Conservation (phyloP, 352 stramenopile species). For the Phytopythium chamaehyphon region DNA sequence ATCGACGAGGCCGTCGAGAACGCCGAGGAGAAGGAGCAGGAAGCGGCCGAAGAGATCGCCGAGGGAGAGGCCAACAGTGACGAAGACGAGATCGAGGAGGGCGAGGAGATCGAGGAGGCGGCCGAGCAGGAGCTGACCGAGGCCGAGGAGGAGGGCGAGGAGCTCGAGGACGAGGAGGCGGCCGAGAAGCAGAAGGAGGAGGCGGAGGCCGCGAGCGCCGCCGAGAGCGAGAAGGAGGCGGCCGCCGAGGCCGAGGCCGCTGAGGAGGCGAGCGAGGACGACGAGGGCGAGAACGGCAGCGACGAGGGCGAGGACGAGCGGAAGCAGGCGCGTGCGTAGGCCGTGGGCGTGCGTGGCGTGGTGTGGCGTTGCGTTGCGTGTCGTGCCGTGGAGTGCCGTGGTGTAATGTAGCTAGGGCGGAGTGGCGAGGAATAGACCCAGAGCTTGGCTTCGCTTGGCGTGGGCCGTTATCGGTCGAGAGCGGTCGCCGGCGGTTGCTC, state of each 20-base stretch:
- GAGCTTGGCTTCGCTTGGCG: too few species aligned
- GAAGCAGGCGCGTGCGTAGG: not conserved
- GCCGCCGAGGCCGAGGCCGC: not conserved
- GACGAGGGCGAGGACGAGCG: conserved; percentile 2
- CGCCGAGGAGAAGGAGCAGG: conserved; percentile 7
- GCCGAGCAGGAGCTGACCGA: conserved; percentile 4
- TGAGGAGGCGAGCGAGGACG: conserved; percentile 2
- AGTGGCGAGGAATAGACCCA: conserved; percentile 2
- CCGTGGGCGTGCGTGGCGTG: not conserved
- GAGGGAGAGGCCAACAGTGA: conserved; percentile 2
- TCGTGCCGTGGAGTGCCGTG: not conserved
- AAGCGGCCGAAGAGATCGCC: conserved; percentile 3
- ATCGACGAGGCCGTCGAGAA: conserved; percentile 4
- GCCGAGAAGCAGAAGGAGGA: conserved; percentile 1
- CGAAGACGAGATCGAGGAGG: conserved; percentile 6
- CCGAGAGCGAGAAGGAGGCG: not conserved
- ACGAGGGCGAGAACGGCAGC: not conserved
- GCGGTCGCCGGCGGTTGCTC: too few species aligned
- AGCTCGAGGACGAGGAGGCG: conserved; percentile 6
- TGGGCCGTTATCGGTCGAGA: not conserved
- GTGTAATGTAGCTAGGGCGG: conserved; percentile 6
- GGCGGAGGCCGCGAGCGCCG: conserved; percentile 1
- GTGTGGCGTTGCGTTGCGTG: conserved; percentile 1
- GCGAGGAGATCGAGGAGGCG: conserved; percentile 2
- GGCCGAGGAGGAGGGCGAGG: conserved; percentile 3